These are phyloP conservation scores for Macrotyloma uniflorum DNA, from an alignment of 306 rosid species.

Conservation along the genomic window DNA sequence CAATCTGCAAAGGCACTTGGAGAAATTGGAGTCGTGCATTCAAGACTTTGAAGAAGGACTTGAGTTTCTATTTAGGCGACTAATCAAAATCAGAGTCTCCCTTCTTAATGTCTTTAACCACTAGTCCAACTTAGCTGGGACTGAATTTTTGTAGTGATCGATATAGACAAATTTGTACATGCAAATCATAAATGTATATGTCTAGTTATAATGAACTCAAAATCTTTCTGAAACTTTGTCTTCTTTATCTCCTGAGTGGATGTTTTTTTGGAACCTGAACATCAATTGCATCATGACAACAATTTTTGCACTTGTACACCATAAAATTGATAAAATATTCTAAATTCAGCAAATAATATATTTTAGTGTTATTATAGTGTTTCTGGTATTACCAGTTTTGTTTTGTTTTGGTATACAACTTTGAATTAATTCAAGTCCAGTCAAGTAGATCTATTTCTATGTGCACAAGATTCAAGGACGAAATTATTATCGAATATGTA, in stretches of 20 bases:
- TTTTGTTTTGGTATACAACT: too few species aligned
- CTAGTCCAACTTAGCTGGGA: neutral
- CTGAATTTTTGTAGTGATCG: constrained; percentile 32
- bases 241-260: neutral
- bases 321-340: too few species aligned
- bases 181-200: constrained; percentile 24
- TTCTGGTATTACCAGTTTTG: too few species aligned
- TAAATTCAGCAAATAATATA: too few species aligned
- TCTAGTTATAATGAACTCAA: neutral
- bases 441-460: too few species aligned
- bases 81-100: constrained; percentile 44
- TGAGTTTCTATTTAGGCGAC: constrained; percentile 37
- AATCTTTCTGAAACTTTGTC: neutral
- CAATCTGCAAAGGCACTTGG: constrained; percentile 32
- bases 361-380: too few species aligned
- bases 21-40: constrained; percentile 37
- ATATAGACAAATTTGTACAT: constrained; percentile 23
- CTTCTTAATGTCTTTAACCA: constrained; percentile 42
- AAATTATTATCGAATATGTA: too few species aligned
- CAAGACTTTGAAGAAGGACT: constrained; percentile 47
- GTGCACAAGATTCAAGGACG: too few species aligned
- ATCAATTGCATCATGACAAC: neutral
- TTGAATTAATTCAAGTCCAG: too few species aligned
- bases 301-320: too few species aligned
- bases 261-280: neutral